phyloP scores from a whole-genome alignment of 2,329 filamentous ascomycete species.

The Colletotrichum costaricense region DNA sequence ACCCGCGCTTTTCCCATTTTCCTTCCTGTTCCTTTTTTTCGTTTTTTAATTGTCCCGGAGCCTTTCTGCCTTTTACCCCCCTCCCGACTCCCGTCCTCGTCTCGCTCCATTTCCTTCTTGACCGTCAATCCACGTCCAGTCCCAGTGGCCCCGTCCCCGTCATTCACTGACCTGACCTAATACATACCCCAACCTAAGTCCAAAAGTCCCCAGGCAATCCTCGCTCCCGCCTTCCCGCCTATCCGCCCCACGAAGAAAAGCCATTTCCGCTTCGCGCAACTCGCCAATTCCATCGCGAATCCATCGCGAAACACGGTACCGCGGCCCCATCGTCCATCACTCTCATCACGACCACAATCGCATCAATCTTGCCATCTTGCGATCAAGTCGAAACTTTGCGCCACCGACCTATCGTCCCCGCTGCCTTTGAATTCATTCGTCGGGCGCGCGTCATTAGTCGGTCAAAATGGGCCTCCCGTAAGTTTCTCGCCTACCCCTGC shows the following conservation, averaged over 20 bases:
- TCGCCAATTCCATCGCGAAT: conserved; percentile 20
- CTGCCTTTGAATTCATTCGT: not conserved
- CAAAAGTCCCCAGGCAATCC: not conserved
- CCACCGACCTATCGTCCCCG: not conserved
- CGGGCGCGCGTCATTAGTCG: not conserved
- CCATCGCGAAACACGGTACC: conserved; percentile 18
- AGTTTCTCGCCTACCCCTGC: conserved; percentile 42
- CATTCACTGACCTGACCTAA: conserved; percentile 12
- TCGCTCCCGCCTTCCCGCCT: conserved; percentile 1
- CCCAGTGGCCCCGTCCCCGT: conserved; percentile 24
- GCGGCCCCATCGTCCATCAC: conserved; percentile 12
- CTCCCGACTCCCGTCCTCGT: not conserved
- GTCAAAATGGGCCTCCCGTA: conserved; percentile 60
- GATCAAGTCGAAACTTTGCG: not conserved
- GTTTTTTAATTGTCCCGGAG: conserved; percentile 2
- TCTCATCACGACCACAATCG: conserved; percentile 13
- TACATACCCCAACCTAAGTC: too few species aligned
- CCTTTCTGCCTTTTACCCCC: not conserved
- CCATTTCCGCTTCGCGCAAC: conserved; percentile 25
- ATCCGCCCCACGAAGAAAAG: conserved; percentile 22
- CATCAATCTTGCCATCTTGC: not conserved
- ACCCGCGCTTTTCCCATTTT: conserved; percentile 1
- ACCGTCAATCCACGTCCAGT: conserved; percentile 15
- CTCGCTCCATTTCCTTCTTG: not conserved
- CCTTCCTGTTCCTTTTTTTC: not conserved